Percentiles rank a stretch among this genome's conserved stretches.
phyloP scores from a whole-genome alignment of 2,329 filamentous ascomycete genomes.

The Paracoccidioides brasiliensis region DNA sequence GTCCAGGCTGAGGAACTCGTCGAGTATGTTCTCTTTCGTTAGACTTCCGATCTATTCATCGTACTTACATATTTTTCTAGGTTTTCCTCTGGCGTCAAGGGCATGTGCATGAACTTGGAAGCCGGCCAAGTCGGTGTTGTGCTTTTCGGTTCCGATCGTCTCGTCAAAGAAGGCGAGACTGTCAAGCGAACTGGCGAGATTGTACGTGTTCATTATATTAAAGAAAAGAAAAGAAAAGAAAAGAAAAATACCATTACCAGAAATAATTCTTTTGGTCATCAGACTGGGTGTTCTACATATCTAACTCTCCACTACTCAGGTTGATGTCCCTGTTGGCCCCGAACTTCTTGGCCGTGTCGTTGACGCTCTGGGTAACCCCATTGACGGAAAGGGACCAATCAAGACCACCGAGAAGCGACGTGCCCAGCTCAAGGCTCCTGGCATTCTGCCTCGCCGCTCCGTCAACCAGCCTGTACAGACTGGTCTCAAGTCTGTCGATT shows the following conservation, averaged over 20 bases:
- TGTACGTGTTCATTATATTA: slow-evolving; percentile 46
- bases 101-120: slow-evolving; percentile 99
- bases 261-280: background rate
- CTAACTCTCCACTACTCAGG: slow-evolving; percentile 39
- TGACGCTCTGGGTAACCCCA: slow-evolving; percentile 97
- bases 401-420: slow-evolving; percentile 84
- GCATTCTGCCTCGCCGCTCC: slow-evolving; percentile 91
- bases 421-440: slow-evolving; percentile 97
- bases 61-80: slow-evolving; percentile 36
- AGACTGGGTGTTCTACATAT: background rate
- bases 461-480: slow-evolving; percentile 99
- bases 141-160: slow-evolving; percentile 99
- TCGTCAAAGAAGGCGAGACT: slow-evolving; percentile 98
- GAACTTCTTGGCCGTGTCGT: slow-evolving; percentile 96
- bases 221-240: too few species aligned
- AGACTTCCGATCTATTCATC: slow-evolving; percentile 11
- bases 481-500: slow-evolving; percentile 97
- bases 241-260: background rate
- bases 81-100: slow-evolving; percentile 99
- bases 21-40: slow-evolving; percentile 56
- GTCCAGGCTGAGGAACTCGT: slow-evolving; percentile 99
- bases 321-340: slow-evolving; percentile 87
- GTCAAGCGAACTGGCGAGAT: slow-evolving; percentile 99
- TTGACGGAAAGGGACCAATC: slow-evolving; percentile 97
- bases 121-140: slow-evolving; percentile 99